phyloP scores from a whole-genome alignment of 2,329 filamentous ascomycete species.

The Fusarium verticillioides region DNA sequence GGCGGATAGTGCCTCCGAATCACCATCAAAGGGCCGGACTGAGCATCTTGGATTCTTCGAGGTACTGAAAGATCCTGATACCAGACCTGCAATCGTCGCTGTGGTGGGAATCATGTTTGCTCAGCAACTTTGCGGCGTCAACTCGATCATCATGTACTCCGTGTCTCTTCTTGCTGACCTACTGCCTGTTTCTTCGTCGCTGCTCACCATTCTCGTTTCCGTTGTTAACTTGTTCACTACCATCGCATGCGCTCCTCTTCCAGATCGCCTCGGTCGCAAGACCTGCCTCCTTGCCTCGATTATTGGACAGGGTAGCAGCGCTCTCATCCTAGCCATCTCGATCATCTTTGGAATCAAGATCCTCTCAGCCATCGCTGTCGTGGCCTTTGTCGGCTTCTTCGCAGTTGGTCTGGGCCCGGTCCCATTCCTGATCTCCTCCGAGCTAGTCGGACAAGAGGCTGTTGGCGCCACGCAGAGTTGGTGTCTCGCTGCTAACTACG shows the following conservation, averaged over 20 bases:
- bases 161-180: conserved; percentile 87
- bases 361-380: conserved; percentile 82
- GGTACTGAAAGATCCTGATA: conserved; percentile 74
- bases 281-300: conserved; percentile 85
- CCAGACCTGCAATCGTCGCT: conserved; percentile 80
- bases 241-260: conserved; percentile 81
- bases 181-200: conserved; percentile 81
- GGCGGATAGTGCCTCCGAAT: conserved; percentile 45
- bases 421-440: conserved; percentile 92
- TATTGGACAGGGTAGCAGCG: conserved; percentile 82
- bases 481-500: conserved; percentile 87
- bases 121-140: conserved; percentile 93
- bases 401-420: conserved; percentile 92
- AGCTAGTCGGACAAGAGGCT: conserved; percentile 89
- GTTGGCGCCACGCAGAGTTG: conserved; percentile 93
- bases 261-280: conserved; percentile 90
- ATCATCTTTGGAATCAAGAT: conserved; percentile 79
- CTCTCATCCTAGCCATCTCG: conserved; percentile 80
- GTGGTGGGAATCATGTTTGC: conserved; percentile 92
- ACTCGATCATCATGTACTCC: conserved; percentile 98
- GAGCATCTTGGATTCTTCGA: conserved; percentile 69
- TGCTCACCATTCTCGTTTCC: conserved; percentile 89
- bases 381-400: conserved; percentile 90
- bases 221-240: conserved; percentile 88
- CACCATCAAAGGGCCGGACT: conserved; percentile 26